phyloP scores from a whole-genome alignment of 768 basidiomycete species.

The Leccinum incarnatum region DNA sequence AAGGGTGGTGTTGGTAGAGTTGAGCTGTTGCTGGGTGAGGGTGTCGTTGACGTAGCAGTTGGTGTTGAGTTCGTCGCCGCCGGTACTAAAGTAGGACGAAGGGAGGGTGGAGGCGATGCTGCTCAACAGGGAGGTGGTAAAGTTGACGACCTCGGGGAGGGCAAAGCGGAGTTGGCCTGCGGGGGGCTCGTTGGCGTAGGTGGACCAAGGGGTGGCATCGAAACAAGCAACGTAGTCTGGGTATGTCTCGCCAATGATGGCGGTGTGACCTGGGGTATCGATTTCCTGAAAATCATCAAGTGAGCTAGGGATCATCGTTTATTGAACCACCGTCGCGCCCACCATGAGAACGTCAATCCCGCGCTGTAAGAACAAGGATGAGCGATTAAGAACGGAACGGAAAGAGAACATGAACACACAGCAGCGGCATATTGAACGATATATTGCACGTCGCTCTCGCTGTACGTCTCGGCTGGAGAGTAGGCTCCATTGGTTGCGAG shows the following conservation, averaged over 20 bases:
- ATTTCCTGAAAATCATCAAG: constrained; percentile 53
- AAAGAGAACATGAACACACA: constrained; percentile 40
- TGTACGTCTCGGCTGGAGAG: constrained; percentile 52
- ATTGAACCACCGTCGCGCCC: background rate
- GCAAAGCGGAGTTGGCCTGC: constrained; percentile 81
- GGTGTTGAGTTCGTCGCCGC: constrained; percentile 78
- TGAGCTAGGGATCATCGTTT: background rate
- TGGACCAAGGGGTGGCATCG: constrained; percentile 52
- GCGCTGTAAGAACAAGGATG: constrained; percentile 36
- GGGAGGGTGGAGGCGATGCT: constrained; percentile 52
- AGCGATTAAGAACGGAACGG: background rate
- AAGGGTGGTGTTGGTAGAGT: constrained; percentile 49
- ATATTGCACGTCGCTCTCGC: constrained; percentile 49
- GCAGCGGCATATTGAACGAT: constrained; percentile 68
- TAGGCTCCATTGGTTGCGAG: constrained; percentile 69
- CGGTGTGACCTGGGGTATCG: constrained; percentile 82
- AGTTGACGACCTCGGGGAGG: constrained; percentile 54
- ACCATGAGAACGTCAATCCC: constrained; percentile 72
- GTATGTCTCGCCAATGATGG: constrained; percentile 57
- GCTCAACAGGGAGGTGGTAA: constrained; percentile 52
- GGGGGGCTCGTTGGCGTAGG: constrained; percentile 72
- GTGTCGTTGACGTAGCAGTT: constrained; percentile 64
- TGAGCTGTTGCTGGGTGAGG: constrained; percentile 54
- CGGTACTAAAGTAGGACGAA: constrained; percentile 68
- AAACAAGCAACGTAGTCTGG: constrained; percentile 76